phyloP scores from a whole-genome alignment of 2,329 filamentous ascomycete genomes.

The Tolypocladium inflatum region DNA sequence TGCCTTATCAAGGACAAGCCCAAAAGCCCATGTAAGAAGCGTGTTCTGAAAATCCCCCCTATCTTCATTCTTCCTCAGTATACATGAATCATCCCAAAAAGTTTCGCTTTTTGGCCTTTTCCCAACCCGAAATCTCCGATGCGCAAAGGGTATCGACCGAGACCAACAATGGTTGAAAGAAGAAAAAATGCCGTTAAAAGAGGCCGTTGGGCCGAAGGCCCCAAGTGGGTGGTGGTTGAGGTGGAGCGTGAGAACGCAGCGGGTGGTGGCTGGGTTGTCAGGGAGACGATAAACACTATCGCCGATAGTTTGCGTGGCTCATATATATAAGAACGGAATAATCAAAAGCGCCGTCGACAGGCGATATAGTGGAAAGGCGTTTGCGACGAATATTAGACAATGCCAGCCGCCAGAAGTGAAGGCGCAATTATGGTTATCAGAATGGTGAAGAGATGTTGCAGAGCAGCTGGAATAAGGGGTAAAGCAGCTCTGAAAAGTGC shows the following conservation, averaged over 20 bases:
- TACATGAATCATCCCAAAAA: constrained; percentile 6
- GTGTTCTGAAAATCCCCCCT: neutral
- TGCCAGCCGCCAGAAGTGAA: constrained; percentile 9
- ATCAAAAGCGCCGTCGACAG: neutral
- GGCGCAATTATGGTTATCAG: neutral
- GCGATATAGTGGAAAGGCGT: neutral
- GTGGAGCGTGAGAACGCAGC: neutral
- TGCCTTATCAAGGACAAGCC: neutral
- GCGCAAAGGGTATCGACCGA: constrained; percentile 12
- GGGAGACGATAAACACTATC: constrained; percentile 24
- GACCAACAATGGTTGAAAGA: constrained; percentile 4
- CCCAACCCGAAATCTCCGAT: neutral
- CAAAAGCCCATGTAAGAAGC: neutral
- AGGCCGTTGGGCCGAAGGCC: neutral
- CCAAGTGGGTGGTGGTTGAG: neutral
- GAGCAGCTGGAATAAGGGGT: neutral
- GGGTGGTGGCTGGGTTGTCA: neutral
- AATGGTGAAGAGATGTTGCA: neutral
- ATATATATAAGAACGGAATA: constrained; percentile 12
- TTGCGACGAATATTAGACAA: neutral
- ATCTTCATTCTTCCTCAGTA: neutral
- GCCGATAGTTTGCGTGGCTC: constrained; percentile 16
- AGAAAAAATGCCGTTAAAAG: neutral
- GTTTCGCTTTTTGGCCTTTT: constrained; percentile 1
- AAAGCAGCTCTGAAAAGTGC: neutral